Evolutionary conservation across 1,284 basidiomycete species (phyloP).

Genomic region (Cryptococcus sp.): DNA sequence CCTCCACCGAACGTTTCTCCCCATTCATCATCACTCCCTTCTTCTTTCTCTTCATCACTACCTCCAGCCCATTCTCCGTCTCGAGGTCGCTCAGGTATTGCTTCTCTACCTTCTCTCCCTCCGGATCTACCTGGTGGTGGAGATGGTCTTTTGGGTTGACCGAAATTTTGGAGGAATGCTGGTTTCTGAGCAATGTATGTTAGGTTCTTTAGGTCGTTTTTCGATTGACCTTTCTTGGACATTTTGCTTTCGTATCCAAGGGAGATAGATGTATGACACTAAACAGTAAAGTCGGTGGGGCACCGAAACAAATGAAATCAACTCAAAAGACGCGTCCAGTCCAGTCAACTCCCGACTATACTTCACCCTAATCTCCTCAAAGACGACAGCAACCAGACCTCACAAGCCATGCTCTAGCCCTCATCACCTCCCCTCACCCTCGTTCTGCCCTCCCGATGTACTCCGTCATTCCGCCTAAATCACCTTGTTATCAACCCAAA

Average conservation of each 20-base stretch:
- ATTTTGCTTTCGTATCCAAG: neutral
- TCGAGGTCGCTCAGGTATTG: conserved; percentile 33
- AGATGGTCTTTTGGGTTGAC: conserved; percentile 16
- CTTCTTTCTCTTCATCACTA: conserved; percentile 27
- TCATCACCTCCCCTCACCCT: no score
- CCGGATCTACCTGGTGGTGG: conserved; percentile 9
- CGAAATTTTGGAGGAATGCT: conserved; percentile 40
- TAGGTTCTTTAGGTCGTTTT: conserved; percentile 28
- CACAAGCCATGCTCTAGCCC: no score
- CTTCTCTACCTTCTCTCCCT: conserved; percentile 10
- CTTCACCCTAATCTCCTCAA: no score
- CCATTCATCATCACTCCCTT: conserved; percentile 64
- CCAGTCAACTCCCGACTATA: no score
- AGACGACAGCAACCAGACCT: no score
- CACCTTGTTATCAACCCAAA: neutral
- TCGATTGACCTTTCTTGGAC: conserved; percentile 14
- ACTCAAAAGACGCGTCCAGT: no score
- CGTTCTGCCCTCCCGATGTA: neutral
- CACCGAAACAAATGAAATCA: no score
- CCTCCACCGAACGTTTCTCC: conserved; percentile 69
- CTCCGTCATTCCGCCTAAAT: neutral
- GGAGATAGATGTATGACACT: neutral
- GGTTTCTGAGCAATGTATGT: conserved; percentile 39
- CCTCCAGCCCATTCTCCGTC: conserved; percentile 41
- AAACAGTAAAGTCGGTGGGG: no score